These are phyloP conservation scores for Nicotiana sylvestris DNA, from an alignment of 257 asterid genomes.

Conservation along the genomic window DNA sequence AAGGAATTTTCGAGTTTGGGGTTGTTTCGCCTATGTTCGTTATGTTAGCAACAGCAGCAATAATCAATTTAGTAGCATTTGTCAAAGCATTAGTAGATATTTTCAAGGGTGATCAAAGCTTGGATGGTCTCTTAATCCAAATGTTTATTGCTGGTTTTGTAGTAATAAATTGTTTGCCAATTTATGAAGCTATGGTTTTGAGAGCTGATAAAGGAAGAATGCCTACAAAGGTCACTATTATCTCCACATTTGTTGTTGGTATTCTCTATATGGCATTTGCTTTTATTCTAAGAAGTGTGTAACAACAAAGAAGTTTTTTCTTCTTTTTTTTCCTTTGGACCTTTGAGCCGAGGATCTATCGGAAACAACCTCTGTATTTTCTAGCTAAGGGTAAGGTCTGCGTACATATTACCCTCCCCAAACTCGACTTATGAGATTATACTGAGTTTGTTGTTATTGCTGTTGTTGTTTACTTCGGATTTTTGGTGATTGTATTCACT, in stretches of 20 bases:
- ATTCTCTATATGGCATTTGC: constrained; percentile 19
- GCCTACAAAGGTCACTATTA: constrained; percentile 42
- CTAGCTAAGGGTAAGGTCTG: accelerated
- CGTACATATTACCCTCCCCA: too few species aligned
- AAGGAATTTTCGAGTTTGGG: constrained; percentile 62
- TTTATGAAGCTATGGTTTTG: constrained; percentile 65
- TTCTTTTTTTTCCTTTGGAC: neutral
- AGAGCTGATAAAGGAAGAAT: constrained; percentile 57
- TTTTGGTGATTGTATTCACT: neutral
- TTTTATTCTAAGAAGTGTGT: neutral
- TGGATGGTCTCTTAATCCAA: constrained; percentile 30
- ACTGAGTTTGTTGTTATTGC: too few species aligned
- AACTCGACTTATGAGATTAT: too few species aligned
- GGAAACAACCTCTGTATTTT: too few species aligned
- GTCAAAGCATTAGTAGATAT: constrained; percentile 22
- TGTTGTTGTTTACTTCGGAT: neutral
- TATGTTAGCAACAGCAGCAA: neutral
- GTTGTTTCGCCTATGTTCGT: constrained; percentile 52
- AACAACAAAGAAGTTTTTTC: neutral
- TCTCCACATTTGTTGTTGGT: constrained; percentile 35
- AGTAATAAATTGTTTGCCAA: constrained; percentile 47
- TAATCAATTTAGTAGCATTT: constrained; percentile 25
- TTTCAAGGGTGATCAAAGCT: constrained; percentile 11
- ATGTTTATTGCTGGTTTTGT: constrained; percentile 48
- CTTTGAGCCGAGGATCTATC: too few species aligned